Evolutionary conservation across 352 stramenopile genomes (phyloP), one percentile per base, ranked within the genome.

Genomic region (Globisporangium alternatum): DNA sequence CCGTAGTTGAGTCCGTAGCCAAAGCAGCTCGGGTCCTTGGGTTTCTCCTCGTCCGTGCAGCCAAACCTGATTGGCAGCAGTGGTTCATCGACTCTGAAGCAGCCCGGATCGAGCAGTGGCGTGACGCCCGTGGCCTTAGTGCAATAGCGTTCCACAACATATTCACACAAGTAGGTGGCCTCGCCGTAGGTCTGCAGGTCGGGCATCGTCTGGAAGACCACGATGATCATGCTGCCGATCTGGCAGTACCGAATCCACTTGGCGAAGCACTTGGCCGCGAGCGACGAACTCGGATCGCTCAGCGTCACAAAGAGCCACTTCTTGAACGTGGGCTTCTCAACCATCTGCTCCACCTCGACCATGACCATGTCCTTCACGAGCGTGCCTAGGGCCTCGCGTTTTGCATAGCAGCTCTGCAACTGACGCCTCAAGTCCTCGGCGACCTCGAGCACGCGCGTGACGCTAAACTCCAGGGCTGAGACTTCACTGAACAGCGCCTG

Each of bases 191-290:
- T 85, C 51, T 92, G 83, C 33, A 92, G 61, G 25, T 92, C 83
- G 1, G 83, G 83, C 81, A 92, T 90, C 19, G 83, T 92, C 61
- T 92, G 78, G 49, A 90, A 83, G 30, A 89, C 70, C n/a, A 92
- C 79, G 43, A 90, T 74, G 66, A 88, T 71, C 76, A 93, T 90
- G 68, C 80, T 89, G 21, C 81, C 75, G 28, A 91, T 73, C n/a
- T 87, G 75, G 60, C 78, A 88, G 51, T 75, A 82, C 25, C 78
- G 77, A n/a, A 85, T 65, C 83, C 83, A 92, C 5, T 76, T 74
- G 9, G 67, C 75, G 30, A 86, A 73, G 39, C 62, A 78, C 9
- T 66, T 65, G 39, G 76, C 78, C 15, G 71, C 31, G 1, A 72
- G 56, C 22, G 81, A 90, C 12, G 78, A 88, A 2, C 67, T 72